A percentile compares a stretch with the other conserved stretches of the same genome.
These are phyloP conservation scores for Polyplosphaeria fusca DNA, from an alignment of 495 filamentous ascomycete species.

Conservation along the genomic window DNA sequence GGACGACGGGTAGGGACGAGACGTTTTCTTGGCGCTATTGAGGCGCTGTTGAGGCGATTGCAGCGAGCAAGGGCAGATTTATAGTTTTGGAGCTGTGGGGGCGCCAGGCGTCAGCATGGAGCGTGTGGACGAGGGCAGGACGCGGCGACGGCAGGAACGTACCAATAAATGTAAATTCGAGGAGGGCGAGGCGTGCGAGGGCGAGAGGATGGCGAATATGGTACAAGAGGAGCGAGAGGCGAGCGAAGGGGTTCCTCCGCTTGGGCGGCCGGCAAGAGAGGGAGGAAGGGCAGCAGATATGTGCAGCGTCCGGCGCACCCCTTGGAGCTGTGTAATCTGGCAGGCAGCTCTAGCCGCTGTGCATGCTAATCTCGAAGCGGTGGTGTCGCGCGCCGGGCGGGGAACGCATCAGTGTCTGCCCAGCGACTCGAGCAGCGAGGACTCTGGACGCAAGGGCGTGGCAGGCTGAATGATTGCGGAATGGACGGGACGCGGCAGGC, in stretches of 20 bases:
- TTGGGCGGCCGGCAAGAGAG: slow-evolving; percentile 11
- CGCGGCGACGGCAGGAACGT: background rate
- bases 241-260: slow-evolving; percentile 17
- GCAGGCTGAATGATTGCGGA: slow-evolving; percentile 28
- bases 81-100: slow-evolving; percentile 15
- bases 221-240: background rate
- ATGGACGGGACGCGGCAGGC: slow-evolving; percentile 7
- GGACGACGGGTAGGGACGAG: background rate
- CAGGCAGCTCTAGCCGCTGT: slow-evolving; percentile 29
- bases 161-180: background rate
- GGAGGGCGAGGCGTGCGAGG: background rate
- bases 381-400: slow-evolving; percentile 29
- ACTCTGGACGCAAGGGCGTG: slow-evolving; percentile 32
- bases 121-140: background rate
- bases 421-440: background rate
- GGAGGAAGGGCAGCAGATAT: slow-evolving; percentile 22
- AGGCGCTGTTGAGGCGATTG: no score
- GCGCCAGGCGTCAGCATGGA: slow-evolving; percentile 27
- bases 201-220: slow-evolving; percentile 12
- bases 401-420: slow-evolving; percentile 32
- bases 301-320: slow-evolving; percentile 17
- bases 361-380: slow-evolving; percentile 36
- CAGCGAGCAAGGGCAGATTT: slow-evolving; percentile 16
- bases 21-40: background rate
- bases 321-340: slow-evolving; percentile 26